A percentile compares a stretch with the other conserved stretches of the same genome.
These are phyloP conservation scores for Symbiodinium pilosum DNA, from an alignment of 73 alveolate species.

Conservation along the genomic window DNA sequence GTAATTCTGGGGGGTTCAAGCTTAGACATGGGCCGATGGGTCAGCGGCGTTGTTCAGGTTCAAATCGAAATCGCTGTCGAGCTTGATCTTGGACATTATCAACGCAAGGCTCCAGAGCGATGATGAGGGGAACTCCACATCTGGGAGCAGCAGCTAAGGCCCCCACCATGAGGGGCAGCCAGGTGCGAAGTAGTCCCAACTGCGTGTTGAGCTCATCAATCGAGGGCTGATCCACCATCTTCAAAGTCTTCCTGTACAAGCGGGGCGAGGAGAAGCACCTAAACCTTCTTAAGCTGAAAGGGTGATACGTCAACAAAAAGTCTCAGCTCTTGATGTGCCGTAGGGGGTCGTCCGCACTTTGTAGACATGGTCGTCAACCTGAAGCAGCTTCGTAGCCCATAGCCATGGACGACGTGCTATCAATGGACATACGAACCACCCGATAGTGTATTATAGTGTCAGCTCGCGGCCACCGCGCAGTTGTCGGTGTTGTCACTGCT, in stretches of 20 bases:
- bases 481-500: not conserved
- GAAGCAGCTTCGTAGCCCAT: not conserved
- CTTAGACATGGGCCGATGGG: slow-evolving; percentile 3
- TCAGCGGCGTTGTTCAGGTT: slow-evolving; percentile 63
- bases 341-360: slow-evolving; percentile 72
- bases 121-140: not conserved
- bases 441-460: too few relatives aligned
- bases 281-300: not conserved
- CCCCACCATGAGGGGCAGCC: slow-evolving; percentile 94
- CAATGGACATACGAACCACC: too few relatives aligned
- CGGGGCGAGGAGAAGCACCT: not conserved
- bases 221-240: slow-evolving; percentile 88
- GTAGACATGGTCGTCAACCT: slow-evolving; percentile 90
- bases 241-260: slow-evolving; percentile 69
- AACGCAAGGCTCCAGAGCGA: not conserved
- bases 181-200: slow-evolving; percentile 30
- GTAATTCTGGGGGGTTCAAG: too few relatives aligned
- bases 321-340: too few relatives aligned
- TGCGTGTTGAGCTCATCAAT: slow-evolving; percentile 63
- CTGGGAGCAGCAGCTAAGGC: too few relatives aligned
- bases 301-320: not conserved
- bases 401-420: too few relatives aligned
- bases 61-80: slow-evolving; percentile 70
- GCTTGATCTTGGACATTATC: slow-evolving; percentile 48
- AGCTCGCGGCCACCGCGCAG: not conserved